Evolutionary conservation across 2,329 filamentous ascomycete species (phyloP).

Genomic region (Colletotrichum sp.): DNA sequence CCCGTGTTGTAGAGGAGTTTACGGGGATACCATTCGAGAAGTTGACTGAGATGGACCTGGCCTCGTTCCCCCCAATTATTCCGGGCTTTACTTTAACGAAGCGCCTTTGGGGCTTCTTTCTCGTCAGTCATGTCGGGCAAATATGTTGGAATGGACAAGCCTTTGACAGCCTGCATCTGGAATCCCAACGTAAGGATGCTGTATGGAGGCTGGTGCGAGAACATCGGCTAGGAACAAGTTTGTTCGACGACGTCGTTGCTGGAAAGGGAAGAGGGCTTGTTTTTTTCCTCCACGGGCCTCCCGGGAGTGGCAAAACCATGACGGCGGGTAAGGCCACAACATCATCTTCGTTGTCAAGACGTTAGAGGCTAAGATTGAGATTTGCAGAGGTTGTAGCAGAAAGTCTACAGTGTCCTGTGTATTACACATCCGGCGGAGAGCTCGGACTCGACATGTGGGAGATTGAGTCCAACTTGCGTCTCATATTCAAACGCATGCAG

Average conservation of each 20-base stretch:
- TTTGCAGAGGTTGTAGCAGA: not conserved
- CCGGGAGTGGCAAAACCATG: not conserved
- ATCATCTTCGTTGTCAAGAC: not conserved
- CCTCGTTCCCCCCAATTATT: not conserved
- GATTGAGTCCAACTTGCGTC: not conserved
- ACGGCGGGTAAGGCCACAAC: not conserved
- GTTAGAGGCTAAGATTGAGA: not conserved
- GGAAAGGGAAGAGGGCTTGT: not conserved
- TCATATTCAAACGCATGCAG: not conserved
- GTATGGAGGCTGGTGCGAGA: not conserved
- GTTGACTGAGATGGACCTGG: not conserved
- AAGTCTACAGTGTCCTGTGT: not conserved
- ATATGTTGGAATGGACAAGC: rapidly evolving
- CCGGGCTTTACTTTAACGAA: not conserved
- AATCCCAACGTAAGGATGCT: not conserved
- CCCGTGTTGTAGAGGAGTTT: not conserved
- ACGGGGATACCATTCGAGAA: not conserved
- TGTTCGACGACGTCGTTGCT: not conserved
- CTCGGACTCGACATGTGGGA: not conserved
- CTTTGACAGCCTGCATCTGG: not conserved
- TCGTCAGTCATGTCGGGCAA: not conserved
- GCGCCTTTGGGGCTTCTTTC: not conserved
- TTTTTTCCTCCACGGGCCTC: not conserved
- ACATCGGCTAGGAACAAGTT: not conserved
- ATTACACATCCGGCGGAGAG: not conserved